These are phyloP conservation scores for Begonia loranthoides DNA, from an alignment of 306 rosid genomes.

Conservation along the genomic window DNA sequence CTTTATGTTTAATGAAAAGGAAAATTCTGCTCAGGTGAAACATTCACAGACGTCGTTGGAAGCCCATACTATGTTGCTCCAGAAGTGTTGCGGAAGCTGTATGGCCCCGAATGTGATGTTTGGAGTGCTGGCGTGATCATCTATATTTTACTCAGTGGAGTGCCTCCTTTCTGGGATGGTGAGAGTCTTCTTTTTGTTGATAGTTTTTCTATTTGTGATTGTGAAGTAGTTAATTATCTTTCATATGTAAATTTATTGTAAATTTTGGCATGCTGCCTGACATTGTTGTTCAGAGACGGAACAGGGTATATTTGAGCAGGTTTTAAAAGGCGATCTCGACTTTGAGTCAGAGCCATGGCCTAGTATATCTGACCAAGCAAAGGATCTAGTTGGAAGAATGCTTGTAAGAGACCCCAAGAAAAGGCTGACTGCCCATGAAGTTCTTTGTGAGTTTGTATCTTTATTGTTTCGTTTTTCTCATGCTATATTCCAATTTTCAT, in stretches of 20 bases:
- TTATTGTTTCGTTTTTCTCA: neutral
- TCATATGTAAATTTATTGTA: neutral
- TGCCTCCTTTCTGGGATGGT: neutral
- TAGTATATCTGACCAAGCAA: neutral
- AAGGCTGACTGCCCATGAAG: slow-evolving; percentile 1
- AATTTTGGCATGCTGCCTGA: neutral
- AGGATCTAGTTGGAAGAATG: neutral
- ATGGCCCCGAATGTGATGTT: neutral
- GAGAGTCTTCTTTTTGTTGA: neutral
- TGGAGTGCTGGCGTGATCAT: neutral
- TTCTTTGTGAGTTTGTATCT: neutral
- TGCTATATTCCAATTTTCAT: too few species aligned
- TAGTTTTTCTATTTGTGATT: neutral
- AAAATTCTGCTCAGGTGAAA: neutral
- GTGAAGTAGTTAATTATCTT: neutral
- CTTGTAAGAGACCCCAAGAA: neutral
- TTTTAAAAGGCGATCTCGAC: neutral
- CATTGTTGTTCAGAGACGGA: neutral
- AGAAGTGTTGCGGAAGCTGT: neutral
- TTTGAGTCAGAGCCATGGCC: neutral
- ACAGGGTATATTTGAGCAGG: neutral
- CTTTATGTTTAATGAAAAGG: neutral
- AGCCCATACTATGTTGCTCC: neutral
- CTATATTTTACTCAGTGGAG: neutral
- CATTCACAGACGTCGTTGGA: neutral